A percentile compares a stretch with the other conserved stretches of the same genome.
Conservation (phyloP, 2,329 filamentous ascomycete species). For the Waltergamsia citrina region DNA sequence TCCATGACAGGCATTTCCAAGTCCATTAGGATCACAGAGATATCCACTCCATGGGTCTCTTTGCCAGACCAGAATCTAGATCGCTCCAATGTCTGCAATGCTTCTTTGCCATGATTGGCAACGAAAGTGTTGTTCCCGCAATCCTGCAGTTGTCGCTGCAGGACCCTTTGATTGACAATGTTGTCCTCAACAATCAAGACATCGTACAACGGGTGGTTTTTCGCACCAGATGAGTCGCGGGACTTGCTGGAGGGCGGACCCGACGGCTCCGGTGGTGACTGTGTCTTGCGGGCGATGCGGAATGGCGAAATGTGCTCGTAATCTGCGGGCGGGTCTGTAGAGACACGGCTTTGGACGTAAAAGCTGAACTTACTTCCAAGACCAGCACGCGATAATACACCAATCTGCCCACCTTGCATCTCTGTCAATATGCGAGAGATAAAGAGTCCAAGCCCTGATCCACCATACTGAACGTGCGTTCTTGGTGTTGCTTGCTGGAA, state of each 20-base stretch:
- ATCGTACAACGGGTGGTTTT: constrained; percentile 28
- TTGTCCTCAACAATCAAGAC: constrained; percentile 62
- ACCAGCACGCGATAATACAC: constrained; percentile 57
- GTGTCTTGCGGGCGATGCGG: constrained; percentile 20
- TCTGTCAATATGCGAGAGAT: constrained; percentile 70
- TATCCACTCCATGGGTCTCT: constrained; percentile 36
- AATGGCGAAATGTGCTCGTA: constrained; percentile 24
- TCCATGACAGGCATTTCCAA: constrained; percentile 82
- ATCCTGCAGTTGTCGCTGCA: constrained; percentile 51
- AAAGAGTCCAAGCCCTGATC: constrained; percentile 62
- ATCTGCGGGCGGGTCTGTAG: constrained; percentile 26
- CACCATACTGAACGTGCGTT: constrained; percentile 65
- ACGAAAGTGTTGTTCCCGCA: constrained; percentile 51
- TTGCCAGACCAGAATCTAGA: constrained; percentile 47
- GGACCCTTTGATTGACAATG: constrained; percentile 55
- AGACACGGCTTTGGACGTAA: constrained; percentile 61
- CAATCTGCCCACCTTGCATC: constrained; percentile 69
- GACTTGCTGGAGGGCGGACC: constrained; percentile 4
- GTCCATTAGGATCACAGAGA: constrained; percentile 69
- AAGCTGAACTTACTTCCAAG: constrained; percentile 69
- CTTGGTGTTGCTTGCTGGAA: constrained; percentile 61
- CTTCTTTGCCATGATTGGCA: constrained; percentile 56
- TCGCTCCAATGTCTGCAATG: constrained; percentile 44
- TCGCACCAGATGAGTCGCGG: constrained; percentile 9
- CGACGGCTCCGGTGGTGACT: constrained; percentile 4